Evolutionary conservation across 2,329 filamentous ascomycete species (phyloP).

Genomic region (Annulohypoxylon truncatum): DNA sequence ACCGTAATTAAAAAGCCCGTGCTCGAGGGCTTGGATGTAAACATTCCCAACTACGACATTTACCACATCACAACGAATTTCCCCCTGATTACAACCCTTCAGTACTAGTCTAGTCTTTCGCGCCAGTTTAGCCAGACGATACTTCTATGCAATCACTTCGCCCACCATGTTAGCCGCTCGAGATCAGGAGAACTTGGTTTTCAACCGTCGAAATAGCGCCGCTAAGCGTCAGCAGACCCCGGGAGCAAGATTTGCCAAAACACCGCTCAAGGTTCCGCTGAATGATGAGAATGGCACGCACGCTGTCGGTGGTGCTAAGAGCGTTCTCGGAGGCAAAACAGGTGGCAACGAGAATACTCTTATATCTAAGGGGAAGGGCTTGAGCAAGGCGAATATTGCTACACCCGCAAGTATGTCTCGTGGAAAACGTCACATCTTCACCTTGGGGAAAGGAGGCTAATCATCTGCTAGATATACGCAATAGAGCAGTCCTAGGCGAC

Average conservation of each 20-base stretch:
- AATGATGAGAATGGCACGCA: conserved; percentile 86
- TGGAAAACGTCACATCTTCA: neutral
- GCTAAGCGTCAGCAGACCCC: conserved; percentile 70
- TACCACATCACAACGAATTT: conserved; percentile 19
- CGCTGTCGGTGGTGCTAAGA: conserved; percentile 69
- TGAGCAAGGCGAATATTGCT: conserved; percentile 73
- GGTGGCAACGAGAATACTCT: conserved; percentile 69
- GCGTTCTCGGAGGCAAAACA: conserved; percentile 64
- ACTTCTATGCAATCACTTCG: conserved; percentile 23
- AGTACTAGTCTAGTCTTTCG: no score
- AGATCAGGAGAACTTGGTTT: conserved; percentile 89
- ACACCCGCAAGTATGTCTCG: conserved; percentile 79
- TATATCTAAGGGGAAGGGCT: conserved; percentile 60
- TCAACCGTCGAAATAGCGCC: conserved; percentile 76
- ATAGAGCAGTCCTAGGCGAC: conserved; percentile 85
- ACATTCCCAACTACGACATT: conserved; percentile 10
- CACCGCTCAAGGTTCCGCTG: conserved; percentile 79
- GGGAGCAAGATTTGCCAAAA: conserved; percentile 80
- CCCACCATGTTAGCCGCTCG: conserved; percentile 78
- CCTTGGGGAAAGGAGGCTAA: conserved; percentile 4
- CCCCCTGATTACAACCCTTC: neutral
- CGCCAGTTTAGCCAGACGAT: neutral
- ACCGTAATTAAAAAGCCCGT: conserved; percentile 21
- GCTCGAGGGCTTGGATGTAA: conserved; percentile 17
- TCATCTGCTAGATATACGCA: conserved; percentile 66